A percentile compares a stretch with the other conserved stretches of the same genome.
Conservation (phyloP, 306 rosid genomes). For the Malus sieversii region DNA sequence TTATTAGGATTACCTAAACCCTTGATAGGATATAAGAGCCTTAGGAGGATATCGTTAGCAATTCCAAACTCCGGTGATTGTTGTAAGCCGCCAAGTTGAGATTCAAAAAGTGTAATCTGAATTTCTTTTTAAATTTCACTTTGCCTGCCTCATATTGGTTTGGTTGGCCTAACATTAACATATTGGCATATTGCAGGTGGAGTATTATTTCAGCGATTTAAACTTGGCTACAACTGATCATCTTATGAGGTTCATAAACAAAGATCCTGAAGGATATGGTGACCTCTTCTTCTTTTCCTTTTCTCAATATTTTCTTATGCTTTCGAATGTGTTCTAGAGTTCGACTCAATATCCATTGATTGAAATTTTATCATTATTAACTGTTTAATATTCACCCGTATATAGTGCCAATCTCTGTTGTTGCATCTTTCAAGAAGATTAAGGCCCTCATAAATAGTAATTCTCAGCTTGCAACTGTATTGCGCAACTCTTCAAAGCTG, state of each 20-base stretch:
- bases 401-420: slow-evolving; percentile 86
- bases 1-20: neutral
- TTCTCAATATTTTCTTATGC: neutral
- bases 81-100: neutral
- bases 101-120: neutral
- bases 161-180: neutral
- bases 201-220: slow-evolving; percentile 93
- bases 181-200: slow-evolving; percentile 56
- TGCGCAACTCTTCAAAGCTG: slow-evolving; percentile 83
- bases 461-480: slow-evolving; percentile 76
- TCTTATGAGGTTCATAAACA: slow-evolving; percentile 90
- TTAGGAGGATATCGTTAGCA: neutral
- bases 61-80: neutral
- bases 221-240: slow-evolving; percentile 97
- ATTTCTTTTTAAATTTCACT: neutral
- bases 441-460: slow-evolving; percentile 68
- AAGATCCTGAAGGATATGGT: slow-evolving; percentile 95
- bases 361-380: neutral
- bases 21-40: neutral
- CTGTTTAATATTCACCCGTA: slow-evolving; percentile 20
- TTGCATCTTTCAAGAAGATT: slow-evolving; percentile 97
- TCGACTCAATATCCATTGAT: neutral
- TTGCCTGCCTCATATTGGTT: neutral
- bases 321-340: neutral
- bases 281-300: slow-evolving; percentile 20